These are phyloP conservation scores for Petasospora rhodanensis DNA, from an alignment of 1,139 yeast species.

Conservation along the genomic window DNA sequence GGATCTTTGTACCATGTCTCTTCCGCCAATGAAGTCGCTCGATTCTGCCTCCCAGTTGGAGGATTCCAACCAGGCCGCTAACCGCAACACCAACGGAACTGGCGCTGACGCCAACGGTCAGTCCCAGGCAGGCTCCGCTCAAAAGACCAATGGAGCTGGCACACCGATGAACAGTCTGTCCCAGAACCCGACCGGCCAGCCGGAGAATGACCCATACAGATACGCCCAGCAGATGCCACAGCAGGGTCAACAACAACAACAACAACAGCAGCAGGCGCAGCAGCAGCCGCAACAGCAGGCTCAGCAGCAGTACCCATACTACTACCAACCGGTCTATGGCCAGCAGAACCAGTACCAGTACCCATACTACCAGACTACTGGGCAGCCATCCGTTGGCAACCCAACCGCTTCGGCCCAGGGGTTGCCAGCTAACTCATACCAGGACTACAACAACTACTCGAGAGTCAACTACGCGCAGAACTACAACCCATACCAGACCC, in stretches of 20 bases:
- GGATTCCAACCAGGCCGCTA: slow-evolving; percentile 10
- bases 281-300: slow-evolving; percentile 14
- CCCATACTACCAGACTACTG: slow-evolving; percentile 20
- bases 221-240: slow-evolving; percentile 9
- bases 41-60: too few relatives aligned
- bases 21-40: slow-evolving; percentile 16
- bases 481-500: slow-evolving; percentile 24
- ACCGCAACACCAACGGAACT: slow-evolving; percentile 13
- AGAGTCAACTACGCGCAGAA: slow-evolving; percentile 26
- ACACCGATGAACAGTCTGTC: too few relatives aligned
- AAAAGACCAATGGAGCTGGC: slow-evolving; percentile 4
- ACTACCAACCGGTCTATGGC: slow-evolving; percentile 13
- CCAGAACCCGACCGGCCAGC: slow-evolving; percentile 5
- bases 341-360: slow-evolving; percentile 15
- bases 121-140: slow-evolving; percentile 3
- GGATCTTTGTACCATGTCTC: slow-evolving; percentile 7
- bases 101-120: slow-evolving; percentile 3
- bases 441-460: slow-evolving; percentile 22
- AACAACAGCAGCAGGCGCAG: slow-evolving; percentile 10
- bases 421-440: slow-evolving; percentile 8
- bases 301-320: slow-evolving; percentile 15
- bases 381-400: slow-evolving; percentile 8
- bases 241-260: slow-evolving; percentile 13
- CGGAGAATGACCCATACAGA: slow-evolving; percentile 18
- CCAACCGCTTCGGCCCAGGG: slow-evolving; percentile 5